phyloP scores from a whole-genome alignment of 169 alveolate genomes.

The Neospora caninum region DNA sequence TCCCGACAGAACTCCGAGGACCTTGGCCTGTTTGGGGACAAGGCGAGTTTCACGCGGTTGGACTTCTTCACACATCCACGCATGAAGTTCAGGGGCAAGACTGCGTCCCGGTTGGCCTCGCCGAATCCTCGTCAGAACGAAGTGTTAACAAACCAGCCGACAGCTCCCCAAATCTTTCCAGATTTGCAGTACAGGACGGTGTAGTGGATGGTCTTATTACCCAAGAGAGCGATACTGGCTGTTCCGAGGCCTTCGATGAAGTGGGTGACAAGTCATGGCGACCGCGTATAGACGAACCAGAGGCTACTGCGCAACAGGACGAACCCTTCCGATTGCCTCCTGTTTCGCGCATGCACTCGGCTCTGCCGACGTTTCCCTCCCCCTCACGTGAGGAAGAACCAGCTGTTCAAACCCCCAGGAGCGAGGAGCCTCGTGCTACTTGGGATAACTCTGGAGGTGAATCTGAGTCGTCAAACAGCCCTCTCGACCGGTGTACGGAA shows the following conservation, averaged over 20 bases:
- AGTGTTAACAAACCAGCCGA: neutral
- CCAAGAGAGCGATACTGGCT: too few relatives aligned
- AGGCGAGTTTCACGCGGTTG: neutral
- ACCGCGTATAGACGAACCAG: neutral
- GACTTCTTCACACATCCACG: neutral
- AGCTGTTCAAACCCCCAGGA: neutral
- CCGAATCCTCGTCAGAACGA: neutral
- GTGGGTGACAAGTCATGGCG: too few relatives aligned
- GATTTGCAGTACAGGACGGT: neutral
- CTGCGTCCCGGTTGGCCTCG: neutral
- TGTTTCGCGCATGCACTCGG: conserved; percentile 1
- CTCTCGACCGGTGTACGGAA: too few relatives aligned
- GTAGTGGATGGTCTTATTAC: neutral
- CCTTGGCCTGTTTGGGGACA: neutral
- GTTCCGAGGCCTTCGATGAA: too few relatives aligned
- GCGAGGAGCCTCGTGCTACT: too few relatives aligned
- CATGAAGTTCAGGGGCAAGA: neutral
- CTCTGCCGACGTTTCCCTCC: neutral
- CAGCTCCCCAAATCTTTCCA: neutral
- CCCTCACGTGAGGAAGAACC: neutral
- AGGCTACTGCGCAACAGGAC: neutral
- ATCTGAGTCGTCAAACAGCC: too few relatives aligned
- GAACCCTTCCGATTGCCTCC: conserved; percentile 8
- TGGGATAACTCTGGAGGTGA: too few relatives aligned
- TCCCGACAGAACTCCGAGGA: neutral